Evolutionary conservation across 495 filamentous ascomycete species (phyloP), one percentile per base, ranked within the genome.

Genomic region (Penicillium odoratum): DNA sequence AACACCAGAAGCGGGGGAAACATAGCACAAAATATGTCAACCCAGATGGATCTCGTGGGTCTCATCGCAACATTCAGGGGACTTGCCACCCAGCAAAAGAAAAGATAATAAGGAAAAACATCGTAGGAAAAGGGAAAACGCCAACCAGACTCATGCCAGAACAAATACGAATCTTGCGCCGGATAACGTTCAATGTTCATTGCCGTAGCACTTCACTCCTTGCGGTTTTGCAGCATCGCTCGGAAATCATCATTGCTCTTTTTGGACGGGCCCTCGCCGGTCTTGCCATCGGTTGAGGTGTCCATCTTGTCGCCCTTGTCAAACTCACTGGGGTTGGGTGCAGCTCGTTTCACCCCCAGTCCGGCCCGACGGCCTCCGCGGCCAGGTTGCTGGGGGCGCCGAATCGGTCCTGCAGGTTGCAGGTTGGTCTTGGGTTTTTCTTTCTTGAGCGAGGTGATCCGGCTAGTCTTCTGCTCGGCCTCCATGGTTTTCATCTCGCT

Each of bases 231-330:
- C 64, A 93, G 85, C 85, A 96, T 83, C 38, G 82, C 84, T 65
- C 87, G 90, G 74, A 96, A 96, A 75, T 96, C 92, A 49, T 87
- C 88, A 76, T 97, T 96, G 68, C 82, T 92, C 81, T 92, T 93
- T 55, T 70, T 78, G 51, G 66, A 29, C 7, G 51, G 26, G 46
- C 67, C 56, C 54, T 59, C 55, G 47, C 66, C 61, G 50, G 60
- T 67, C 44, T 66, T 70, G 56, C 69, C 53, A 42, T 75, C 64
- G 45, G 69, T 65, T 38, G 65, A 65, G 55, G 61, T 73, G 54
- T 72, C 68, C 66, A 67, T 72, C 61, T 66, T 62, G 63, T 70
- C 62, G 74, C 66, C 51, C 77, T 68, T 76, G 48, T 76, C 74
- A 33, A 30, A 43, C 9, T 48, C 60, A 46, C 25, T 21, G 49